Conservation (phyloP, 1,284 basidiomycete species). For the Malassezia obtusa region DNA sequence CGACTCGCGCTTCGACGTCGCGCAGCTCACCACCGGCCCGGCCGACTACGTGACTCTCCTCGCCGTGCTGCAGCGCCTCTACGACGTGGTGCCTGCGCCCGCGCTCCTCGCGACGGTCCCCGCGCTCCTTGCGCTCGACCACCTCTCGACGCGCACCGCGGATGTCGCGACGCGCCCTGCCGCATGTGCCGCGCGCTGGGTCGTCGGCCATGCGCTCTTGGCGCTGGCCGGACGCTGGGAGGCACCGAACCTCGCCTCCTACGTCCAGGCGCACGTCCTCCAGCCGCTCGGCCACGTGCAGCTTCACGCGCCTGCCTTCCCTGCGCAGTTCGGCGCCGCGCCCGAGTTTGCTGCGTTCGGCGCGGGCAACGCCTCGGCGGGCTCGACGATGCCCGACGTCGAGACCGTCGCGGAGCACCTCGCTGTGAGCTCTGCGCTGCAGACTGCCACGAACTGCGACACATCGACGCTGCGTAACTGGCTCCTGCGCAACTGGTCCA, state of each 20-base stretch:
- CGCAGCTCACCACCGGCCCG: conserved; percentile 50
- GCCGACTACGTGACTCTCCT: conserved; percentile 65
- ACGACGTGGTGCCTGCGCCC: conserved; percentile 62
- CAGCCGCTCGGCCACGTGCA: neutral
- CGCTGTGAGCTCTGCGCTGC: conserved; percentile 25
- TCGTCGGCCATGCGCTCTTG: conserved; percentile 60
- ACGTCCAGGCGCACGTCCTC: conserved; percentile 21
- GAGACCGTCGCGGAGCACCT: conserved; percentile 21
- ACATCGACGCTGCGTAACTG: conserved; percentile 24
- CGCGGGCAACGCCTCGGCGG: conserved; percentile 18
- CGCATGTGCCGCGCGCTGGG: conserved; percentile 57
- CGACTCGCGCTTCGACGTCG: conserved; percentile 23
- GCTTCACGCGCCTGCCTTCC: conserved; percentile 14
- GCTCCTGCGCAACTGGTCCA: conserved; percentile 41
- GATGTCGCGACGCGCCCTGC: conserved; percentile 45
- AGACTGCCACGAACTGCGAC: conserved; percentile 25
- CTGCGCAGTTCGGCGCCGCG: conserved; percentile 23
- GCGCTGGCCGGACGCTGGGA: conserved; percentile 66
- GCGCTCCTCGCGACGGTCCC: conserved; percentile 69
- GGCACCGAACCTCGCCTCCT: conserved; percentile 24
- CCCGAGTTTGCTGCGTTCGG: conserved; percentile 17
- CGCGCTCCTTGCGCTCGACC: conserved; percentile 69
- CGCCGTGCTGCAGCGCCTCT: conserved; percentile 61
- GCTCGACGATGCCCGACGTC: conserved; percentile 20
- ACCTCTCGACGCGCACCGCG: conserved; percentile 38